Evolutionary conservation across 2,329 filamentous ascomycete genomes (phyloP), one percentile per base, ranked within the genome.

Genomic region (Phyllosticta paracitricarpa): DNA sequence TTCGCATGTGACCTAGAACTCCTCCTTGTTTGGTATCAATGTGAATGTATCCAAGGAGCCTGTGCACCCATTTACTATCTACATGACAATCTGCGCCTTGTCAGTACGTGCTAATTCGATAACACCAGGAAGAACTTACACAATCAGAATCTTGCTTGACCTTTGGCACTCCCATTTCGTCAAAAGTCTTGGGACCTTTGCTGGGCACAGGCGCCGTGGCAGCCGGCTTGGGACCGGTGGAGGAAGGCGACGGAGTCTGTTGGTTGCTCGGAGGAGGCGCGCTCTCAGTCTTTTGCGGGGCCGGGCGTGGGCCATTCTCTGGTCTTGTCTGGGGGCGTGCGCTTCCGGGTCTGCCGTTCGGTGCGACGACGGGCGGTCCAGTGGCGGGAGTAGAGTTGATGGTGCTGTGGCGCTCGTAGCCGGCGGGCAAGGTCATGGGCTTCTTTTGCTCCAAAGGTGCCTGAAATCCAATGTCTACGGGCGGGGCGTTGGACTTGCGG

Each of bases 161-260:
- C 68, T 86, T 83, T 6, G 91, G 90, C 68, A 99, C 93, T 51
- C 94, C 94, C 94, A 99, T 99, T 72, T 95, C 92, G 72, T 97
- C 93, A 73, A 99, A 99, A 0, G 94, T 97, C 68, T 94, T 90
- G 0, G 94, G 93, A 10, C 93, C 94, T 56, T 62, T 62, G 48
- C 57, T 54, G 25, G 66, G 63, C 2, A 64, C 17, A n/a, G 71
- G 33, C 5, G 58, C 40, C 54, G 57, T 65, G n/a, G 65, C 66
- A 9, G 69, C 63, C n/a, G 73, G 68, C 61, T 72, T 70, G 12
- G 67, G 55, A 2, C 64, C 57, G 22, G 69, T 64, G 5, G 70
- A 64, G 14, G 69, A 66, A 28, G 69, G 66, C 62, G 57, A 66
- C 65, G 61, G 63, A 57, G 56, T 67, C 64, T 51, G 61, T n/a